These are phyloP conservation scores for Coniella vitis DNA, from an alignment of 2,329 filamentous ascomycete species.

Conservation along the genomic window DNA sequence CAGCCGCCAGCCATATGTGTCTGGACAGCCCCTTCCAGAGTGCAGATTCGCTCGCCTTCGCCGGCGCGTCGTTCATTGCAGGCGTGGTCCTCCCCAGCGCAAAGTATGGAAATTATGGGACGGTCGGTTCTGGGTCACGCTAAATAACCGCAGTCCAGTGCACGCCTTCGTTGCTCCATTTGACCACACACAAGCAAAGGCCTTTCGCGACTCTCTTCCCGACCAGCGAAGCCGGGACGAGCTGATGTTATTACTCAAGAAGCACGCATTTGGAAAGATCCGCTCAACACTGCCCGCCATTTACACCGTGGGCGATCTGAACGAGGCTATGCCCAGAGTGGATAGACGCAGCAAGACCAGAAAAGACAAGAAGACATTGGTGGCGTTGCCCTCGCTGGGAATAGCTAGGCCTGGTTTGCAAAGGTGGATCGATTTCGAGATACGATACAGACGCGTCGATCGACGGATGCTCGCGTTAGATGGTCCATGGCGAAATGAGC, in stretches of 20 bases:
- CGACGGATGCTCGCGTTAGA: conserved; percentile 30
- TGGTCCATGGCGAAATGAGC: conserved; percentile 1
- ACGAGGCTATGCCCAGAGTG: conserved; percentile 16
- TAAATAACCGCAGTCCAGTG: conserved; percentile 36
- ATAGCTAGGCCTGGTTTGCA: conserved; percentile 39
- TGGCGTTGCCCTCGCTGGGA: conserved; percentile 48
- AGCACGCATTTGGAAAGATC: conserved; percentile 47
- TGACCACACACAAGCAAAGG: conserved; percentile 34
- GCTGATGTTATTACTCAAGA: conserved; percentile 38
- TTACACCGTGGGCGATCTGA: conserved; percentile 36
- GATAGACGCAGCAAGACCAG: neutral
- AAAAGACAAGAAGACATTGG: conserved; percentile 29
- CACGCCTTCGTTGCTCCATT: conserved; percentile 41
- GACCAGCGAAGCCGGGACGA: conserved; percentile 23
- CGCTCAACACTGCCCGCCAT: conserved; percentile 50
- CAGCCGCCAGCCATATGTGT: conserved; percentile 38
- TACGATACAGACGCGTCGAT: conserved; percentile 45
- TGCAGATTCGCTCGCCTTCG: conserved; percentile 14
- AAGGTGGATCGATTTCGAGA: conserved; percentile 42
- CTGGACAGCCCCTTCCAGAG: conserved; percentile 29
- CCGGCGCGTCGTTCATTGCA: conserved; percentile 7
- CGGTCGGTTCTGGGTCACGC: conserved; percentile 54
- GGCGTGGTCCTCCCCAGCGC: conserved; percentile 25
- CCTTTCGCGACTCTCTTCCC: conserved; percentile 39
- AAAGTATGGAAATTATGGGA: conserved; percentile 43